Evolutionary conservation across 148 eudicot species (phyloP), one percentile per base, ranked within the genome.

Genomic region (Polygonum maritimum): DNA sequence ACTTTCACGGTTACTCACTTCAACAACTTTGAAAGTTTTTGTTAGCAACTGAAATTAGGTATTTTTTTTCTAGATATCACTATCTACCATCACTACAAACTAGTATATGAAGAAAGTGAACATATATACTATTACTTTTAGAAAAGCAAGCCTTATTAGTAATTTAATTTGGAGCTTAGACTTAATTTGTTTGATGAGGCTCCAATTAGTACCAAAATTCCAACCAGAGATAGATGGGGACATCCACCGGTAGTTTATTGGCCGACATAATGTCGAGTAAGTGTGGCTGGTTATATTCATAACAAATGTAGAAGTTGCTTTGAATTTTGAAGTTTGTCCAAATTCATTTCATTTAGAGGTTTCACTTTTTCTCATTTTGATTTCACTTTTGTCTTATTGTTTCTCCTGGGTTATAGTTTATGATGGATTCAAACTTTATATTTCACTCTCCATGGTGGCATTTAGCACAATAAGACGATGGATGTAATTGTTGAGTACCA

Each of bases 261-360:
- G 71, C 71, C 71, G 71, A 36, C 71, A 67, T 67, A 67, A 67
- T 67, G 71, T 67, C 71, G 71, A 67, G 71, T 67, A 22, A 67
- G 71, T 67, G 71, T 15, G 71, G 41, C n/a, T 36, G 44, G 8
- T 67, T 14, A 35, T 67, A 67, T 67, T 38, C 71, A 67, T 67
- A 67, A 67, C 44, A 67, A 9, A 36, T 67, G 31, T 26, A 26
- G 31, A 63, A 11, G 33, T 63, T 13, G 69, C 18, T 31, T 33
- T 21, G 26, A 22, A 57, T 57, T n/a, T 19, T 57, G 2, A 21
- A 21, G 26, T 57, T 19, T 21, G 63, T 57, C 63, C 31, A 57
- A 57, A 57, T 57, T 22, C 63, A 57, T 57, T 57, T 57, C 63
- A 57, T 57, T 57, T 57, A 57, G 63, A 12, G 19, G 12, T 51